These are phyloP conservation scores for Phylloporus sp. DNA, from an alignment of 1,284 basidiomycete genomes.

Conservation along the genomic window DNA sequence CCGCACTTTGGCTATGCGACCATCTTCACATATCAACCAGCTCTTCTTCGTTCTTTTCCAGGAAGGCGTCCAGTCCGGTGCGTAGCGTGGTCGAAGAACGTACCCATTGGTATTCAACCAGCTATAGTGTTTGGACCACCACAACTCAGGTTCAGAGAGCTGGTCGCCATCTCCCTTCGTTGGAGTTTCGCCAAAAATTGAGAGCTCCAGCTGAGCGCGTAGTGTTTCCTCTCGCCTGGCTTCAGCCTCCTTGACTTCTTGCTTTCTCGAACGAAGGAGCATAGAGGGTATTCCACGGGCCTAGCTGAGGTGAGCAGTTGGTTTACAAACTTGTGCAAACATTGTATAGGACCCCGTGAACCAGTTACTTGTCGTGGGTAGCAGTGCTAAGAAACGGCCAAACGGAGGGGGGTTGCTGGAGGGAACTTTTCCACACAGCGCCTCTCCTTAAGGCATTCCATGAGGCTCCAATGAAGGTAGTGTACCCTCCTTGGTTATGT, in stretches of 20 bases:
- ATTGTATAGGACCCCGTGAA: constrained; percentile 17
- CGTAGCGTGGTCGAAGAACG: constrained; percentile 39
- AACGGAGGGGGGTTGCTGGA: too few relatives aligned
- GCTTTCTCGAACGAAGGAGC: neutral
- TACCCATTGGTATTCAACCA: constrained; percentile 42
- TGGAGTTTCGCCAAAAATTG: too few relatives aligned
- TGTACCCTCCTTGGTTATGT: constrained; percentile 12
- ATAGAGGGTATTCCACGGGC: too few relatives aligned
- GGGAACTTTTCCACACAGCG: too few relatives aligned
- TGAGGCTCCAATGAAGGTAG: too few relatives aligned
- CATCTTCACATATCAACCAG: constrained; percentile 31
- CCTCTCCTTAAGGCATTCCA: too few relatives aligned
- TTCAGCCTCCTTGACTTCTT: neutral
- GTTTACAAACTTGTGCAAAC: constrained; percentile 15
- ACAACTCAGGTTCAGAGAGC: constrained; percentile 13
- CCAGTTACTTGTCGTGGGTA: too few relatives aligned
- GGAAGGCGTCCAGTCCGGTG: constrained; percentile 42
- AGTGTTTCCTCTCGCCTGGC: neutral
- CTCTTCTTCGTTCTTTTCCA: constrained; percentile 31
- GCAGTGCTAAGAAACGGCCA: too few relatives aligned
- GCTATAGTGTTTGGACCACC: constrained; percentile 35
- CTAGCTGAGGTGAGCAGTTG: too few relatives aligned
- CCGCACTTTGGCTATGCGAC: constrained; percentile 6
- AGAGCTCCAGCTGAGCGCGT: too few relatives aligned
- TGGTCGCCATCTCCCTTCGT: too few relatives aligned